Base-by-base conservation (phyloP, 2,329 filamentous ascomycete genomes). In the Claviceps cyperi region DNA sequence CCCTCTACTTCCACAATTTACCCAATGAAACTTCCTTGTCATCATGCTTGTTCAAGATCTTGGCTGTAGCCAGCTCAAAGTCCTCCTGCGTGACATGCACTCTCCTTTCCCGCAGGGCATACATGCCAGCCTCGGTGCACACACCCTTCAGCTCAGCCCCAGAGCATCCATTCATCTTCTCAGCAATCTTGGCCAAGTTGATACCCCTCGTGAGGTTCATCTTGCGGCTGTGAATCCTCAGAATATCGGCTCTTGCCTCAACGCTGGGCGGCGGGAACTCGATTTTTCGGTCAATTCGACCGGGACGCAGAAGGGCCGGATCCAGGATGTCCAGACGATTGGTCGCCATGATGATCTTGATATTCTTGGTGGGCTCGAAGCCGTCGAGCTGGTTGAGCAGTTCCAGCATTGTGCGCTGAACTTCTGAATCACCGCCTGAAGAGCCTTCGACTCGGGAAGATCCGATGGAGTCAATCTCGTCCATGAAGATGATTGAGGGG, bases 271-370 rank as follows among this genome's bases (percentile, higher is more conserved):
- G 92, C 11, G 92, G 92, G 71, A 98, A 98, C 69, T 98, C 92
- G 64, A 97, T 97, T 76, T 97, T 97, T 62, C 92, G 80, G 75
- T 98, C 92, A 67, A 98, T 97, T 62, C 92, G 86, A 48, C 92
- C 92, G n/a, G 92, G 92, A 60, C 92, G 84, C 58, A 98, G 76
- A 43, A 98, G 78, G 1, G 92, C 92, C 2, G 92, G 92, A 66
- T 98, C 92, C 45, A 98, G 80, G 56, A 98, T 97, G 62, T 98
- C 92, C 56, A 98, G 79, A 65, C 92, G 86, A 70, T 98, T 98
- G 46, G 92, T 98, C 50, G 92, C 92, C 91, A 98, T 98, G 72
- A 98, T 94, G 67, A 98, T 88, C 71, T 98, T 98, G 81, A 98
- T 98, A 71, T 97, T 97, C 76, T 98, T 98, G 45, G 91, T 97